Conservation (phyloP, 2,329 filamentous ascomycete genomes). For the Alternaria incomplexa region DNA sequence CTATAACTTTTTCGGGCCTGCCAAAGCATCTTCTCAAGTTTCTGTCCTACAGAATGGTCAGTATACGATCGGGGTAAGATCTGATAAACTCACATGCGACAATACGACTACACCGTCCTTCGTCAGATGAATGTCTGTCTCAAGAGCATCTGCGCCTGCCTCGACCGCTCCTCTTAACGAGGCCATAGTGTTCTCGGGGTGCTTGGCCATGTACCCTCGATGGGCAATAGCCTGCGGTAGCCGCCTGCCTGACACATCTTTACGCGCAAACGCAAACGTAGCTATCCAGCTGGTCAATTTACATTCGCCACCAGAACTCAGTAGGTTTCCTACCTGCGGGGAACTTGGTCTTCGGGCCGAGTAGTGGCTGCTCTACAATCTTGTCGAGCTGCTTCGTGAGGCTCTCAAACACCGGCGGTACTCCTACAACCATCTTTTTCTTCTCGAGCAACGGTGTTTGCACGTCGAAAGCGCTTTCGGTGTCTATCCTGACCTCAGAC, state of each 20-base stretch:
- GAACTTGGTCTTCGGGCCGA: constrained; percentile 40
- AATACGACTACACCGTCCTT: constrained; percentile 84
- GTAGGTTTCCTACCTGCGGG: constrained; percentile 26
- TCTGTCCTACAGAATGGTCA: constrained; percentile 63
- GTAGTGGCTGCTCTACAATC: constrained; percentile 42
- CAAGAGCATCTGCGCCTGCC: constrained; percentile 78
- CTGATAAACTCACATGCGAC: constrained; percentile 67
- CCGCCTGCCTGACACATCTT: constrained; percentile 43
- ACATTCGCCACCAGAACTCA: not conserved
- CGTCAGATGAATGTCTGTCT: constrained; percentile 86
- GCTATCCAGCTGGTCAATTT: constrained; percentile 34
- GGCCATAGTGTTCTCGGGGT: constrained; percentile 84
- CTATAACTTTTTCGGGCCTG: constrained; percentile 70
- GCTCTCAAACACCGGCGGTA: constrained; percentile 45
- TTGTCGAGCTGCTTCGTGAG: constrained; percentile 43
- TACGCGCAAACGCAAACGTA: constrained; percentile 42
- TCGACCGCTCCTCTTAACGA: constrained; percentile 77
- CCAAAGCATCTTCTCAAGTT: constrained; percentile 84
- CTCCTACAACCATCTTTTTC: constrained; percentile 47
- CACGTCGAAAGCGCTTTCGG: constrained; percentile 29
- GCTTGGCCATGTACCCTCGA: constrained; percentile 76
- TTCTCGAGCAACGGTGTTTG: constrained; percentile 45
- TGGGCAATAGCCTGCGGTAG: constrained; percentile 78
- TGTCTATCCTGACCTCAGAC: constrained; percentile 19
- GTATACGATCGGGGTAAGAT: not conserved